Percentiles rank a stretch among this genome's conserved stretches.
Conservation (phyloP, 805 yeast species). For the Groenewaldozyma tartarivorans region DNA sequence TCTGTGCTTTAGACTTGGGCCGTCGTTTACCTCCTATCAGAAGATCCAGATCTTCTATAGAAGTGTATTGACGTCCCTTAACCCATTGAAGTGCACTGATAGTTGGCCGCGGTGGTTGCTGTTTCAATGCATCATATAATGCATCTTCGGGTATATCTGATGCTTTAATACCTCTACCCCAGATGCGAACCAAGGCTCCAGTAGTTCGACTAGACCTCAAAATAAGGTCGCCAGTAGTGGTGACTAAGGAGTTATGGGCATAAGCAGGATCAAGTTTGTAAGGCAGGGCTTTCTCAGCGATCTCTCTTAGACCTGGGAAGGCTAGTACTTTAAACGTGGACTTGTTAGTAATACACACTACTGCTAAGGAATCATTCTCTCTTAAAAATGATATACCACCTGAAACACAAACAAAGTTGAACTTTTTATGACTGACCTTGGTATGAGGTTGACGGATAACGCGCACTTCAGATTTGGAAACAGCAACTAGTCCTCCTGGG, state of each 20-base stretch:
- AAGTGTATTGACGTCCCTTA: constrained; percentile 58
- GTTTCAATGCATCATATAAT: constrained; percentile 58
- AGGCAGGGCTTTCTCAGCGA: constrained; percentile 40
- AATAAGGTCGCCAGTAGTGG: constrained; percentile 33
- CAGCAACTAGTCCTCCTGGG: constrained; percentile 52
- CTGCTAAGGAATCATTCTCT: constrained; percentile 33
- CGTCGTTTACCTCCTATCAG: constrained; percentile 71
- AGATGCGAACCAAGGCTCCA: constrained; percentile 41
- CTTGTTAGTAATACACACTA: constrained; percentile 14
- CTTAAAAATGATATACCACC: constrained; percentile 44
- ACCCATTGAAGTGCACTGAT: constrained; percentile 80
- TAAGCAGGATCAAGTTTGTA: constrained; percentile 33
- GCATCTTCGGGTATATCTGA: constrained; percentile 37
- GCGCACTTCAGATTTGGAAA: constrained; percentile 52
- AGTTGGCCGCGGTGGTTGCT: constrained; percentile 70
- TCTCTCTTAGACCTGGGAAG: constrained; percentile 55
- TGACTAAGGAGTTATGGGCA: constrained; percentile 33
- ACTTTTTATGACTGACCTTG: constrained; percentile 54
- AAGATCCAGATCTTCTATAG: constrained; percentile 50
- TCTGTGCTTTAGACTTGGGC: constrained; percentile 40
- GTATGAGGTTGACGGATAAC: constrained; percentile 50
- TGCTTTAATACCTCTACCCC: constrained; percentile 32
- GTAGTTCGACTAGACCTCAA: constrained; percentile 48
- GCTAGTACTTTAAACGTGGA: constrained; percentile 30
- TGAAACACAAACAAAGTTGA: constrained; percentile 41